Evolutionary conservation across 345 rosid species (phyloP).

Genomic region (Iberis pinnata): DNA sequence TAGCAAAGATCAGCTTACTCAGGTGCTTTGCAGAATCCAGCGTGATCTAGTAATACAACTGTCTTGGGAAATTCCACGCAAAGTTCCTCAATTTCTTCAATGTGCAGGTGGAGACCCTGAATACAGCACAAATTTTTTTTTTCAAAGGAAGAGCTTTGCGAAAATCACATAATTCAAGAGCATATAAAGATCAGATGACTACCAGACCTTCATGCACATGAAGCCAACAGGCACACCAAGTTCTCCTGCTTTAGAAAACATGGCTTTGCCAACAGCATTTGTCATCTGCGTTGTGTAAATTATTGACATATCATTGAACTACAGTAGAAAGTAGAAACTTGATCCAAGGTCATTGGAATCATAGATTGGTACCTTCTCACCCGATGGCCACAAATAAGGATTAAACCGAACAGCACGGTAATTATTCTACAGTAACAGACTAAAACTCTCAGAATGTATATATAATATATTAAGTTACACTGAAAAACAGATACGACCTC

Average conservation of each 20-base stretch:
- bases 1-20: conserved; percentile 36
- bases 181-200: neutral
- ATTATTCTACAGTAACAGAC: conserved; percentile 52
- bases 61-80: conserved; percentile 80
- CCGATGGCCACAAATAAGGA: conserved; percentile 85
- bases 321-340: neutral
- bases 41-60: conserved; percentile 64
- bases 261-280: conserved; percentile 70
- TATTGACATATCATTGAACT: neutral
- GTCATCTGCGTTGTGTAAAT: conserved; percentile 54
- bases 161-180: neutral
- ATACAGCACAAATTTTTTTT: neutral
- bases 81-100: conserved; percentile 67
- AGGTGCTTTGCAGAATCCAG: conserved; percentile 87
- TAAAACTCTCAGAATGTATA: conserved; percentile 19
- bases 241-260: conserved; percentile 86
- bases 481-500: conserved; percentile 40
- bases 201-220: conserved; percentile 86
- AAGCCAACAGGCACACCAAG: conserved; percentile 86
- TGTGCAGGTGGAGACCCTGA: conserved; percentile 79
- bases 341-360: conserved; percentile 11
- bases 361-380: conserved; percentile 56
- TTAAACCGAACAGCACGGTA: conserved; percentile 87
- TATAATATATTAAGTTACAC: neutral
- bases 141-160: neutral